Base-by-base conservation (phyloP, 1,284 basidiomycete genomes). In the Mycosarcoma maydis region DNA sequence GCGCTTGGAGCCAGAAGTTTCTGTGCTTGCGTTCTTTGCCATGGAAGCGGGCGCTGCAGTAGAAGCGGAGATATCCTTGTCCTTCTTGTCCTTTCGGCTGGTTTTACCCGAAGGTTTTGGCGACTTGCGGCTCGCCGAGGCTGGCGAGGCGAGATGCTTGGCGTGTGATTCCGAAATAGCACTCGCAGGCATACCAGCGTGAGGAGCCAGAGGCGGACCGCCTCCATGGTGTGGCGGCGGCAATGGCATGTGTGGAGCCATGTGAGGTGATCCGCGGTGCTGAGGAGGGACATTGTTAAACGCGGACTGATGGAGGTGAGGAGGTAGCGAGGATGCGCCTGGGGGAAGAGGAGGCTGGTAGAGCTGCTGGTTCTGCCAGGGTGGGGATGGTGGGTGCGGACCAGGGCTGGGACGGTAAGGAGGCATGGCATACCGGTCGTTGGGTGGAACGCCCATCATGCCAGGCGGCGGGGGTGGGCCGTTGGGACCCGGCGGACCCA, bases 311-410 rank as follows among this genome's bases (percentile, higher is more conserved):
- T 70, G 67, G 6, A 70, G 46, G 40, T 65, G 67, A 22, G 67
- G 60, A 11, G 66, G 66, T 11, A 64, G 48, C 22, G 45, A 40
- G 9, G 55, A 47, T 37, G 60, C 48, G 33, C 52, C 59, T 6
- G 66, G 55, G 17, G 56, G 67, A 33, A 50, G 57, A 23, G 60
- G 57, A 22, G 49, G 49, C 44, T 44, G 57, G 32, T 70, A 70
- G 33, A 56, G 42, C 52, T 55, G 67, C 54, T 69, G 66, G n/a
- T 64, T 53, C 49, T 70, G 67, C 67, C 67, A 70, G 26, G 59
- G 57, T 13, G 67, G 67, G 8, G 67, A 70, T 20, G 65, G 58
- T 16, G 65, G 58, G 40, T 59, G 66, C 19, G 56, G 64, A 14
- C 52, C 64, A 17, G 65, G 54, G 32, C 54, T 58, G 24, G 54